Evolutionary conservation across 768 basidiomycete species (phyloP).

Genomic region (Roridomyces roridus): DNA sequence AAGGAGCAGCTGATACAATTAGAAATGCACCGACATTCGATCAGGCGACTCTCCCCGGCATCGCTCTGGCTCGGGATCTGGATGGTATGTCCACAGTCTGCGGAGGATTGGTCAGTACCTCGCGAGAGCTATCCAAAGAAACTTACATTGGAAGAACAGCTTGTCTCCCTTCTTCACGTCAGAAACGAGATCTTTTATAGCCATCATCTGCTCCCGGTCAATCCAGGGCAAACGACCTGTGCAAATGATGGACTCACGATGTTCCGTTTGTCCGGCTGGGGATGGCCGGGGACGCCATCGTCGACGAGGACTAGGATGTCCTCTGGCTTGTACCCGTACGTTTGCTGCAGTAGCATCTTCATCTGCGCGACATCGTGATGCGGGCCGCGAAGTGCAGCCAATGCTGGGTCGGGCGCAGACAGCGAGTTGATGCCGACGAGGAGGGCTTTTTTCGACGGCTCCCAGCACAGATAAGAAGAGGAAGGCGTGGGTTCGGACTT

Average conservation of each 20-base stretch:
- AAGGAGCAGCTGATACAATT: neutral
- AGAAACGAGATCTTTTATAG: constrained; percentile 13
- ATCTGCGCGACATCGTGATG: constrained; percentile 19
- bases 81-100: constrained; percentile 23
- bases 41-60: constrained; percentile 16
- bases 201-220: neutral
- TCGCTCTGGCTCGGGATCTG: constrained; percentile 9
- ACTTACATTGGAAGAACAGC: constrained; percentile 21
- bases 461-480: constrained; percentile 6
- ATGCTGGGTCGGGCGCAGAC: neutral
- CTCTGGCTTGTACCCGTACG: constrained; percentile 13
- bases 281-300: constrained; percentile 10
- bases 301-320: constrained; percentile 22
- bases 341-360: constrained; percentile 8
- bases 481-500: neutral
- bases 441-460: constrained; percentile 14
- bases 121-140: neutral
- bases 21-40: constrained; percentile 8
- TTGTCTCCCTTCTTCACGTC: constrained; percentile 12
- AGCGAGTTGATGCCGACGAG: constrained; percentile 21
- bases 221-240: neutral
- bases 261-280: constrained; percentile 16
- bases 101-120: neutral
- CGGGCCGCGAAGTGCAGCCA: constrained; percentile 3
- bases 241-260: constrained; percentile 9